phyloP scores from a whole-genome alignment of 2,329 filamentous ascomycete genomes.

The Aspergillus ruber region DNA sequence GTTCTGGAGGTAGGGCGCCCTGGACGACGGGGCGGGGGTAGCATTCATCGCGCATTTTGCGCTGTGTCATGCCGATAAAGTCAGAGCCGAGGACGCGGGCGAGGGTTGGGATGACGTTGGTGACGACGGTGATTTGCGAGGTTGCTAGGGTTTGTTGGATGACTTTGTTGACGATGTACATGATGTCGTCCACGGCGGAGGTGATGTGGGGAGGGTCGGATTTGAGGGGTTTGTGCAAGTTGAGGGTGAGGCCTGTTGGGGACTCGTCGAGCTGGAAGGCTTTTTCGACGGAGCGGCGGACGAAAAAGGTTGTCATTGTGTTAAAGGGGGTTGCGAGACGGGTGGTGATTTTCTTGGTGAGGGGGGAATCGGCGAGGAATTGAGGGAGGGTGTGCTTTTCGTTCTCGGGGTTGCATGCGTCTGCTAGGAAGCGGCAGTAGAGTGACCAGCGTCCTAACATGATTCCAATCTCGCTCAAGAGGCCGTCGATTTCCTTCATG shows the following conservation, averaged over 20 bases:
- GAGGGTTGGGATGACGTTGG: slow-evolving; percentile 70
- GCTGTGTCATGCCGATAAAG: slow-evolving; percentile 94
- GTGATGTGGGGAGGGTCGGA: slow-evolving; percentile 85
- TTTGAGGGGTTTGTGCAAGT: slow-evolving; percentile 62
- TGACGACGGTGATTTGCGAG: slow-evolving; percentile 70
- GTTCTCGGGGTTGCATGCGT: slow-evolving; percentile 63
- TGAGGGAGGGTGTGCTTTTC: slow-evolving; percentile 59
- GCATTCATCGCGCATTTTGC: slow-evolving; percentile 93
- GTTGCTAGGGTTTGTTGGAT: slow-evolving; percentile 81
- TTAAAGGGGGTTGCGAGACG: slow-evolving; percentile 79
- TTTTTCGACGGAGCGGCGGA: slow-evolving; percentile 91
- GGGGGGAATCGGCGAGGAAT: slow-evolving; percentile 70
- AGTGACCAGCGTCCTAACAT: slow-evolving; percentile 94
- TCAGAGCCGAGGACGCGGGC: slow-evolving; percentile 76
- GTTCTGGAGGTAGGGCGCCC: slow-evolving; percentile 78
- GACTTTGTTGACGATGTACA: slow-evolving; percentile 96
- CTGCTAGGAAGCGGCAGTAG: slow-evolving; percentile 81
- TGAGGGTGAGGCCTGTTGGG: slow-evolving; percentile 71
- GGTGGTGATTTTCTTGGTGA: slow-evolving; percentile 69
- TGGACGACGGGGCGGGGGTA: slow-evolving; percentile 76
- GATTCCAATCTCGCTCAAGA: slow-evolving; percentile 79
- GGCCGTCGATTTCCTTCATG: slow-evolving; percentile 88
- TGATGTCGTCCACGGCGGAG: slow-evolving; percentile 93
- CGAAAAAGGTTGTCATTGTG: slow-evolving; percentile 90
- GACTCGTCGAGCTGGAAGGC: slow-evolving; percentile 94